Conservation (phyloP, 768 basidiomycete species). For the Gelatoporia subvermispora region DNA sequence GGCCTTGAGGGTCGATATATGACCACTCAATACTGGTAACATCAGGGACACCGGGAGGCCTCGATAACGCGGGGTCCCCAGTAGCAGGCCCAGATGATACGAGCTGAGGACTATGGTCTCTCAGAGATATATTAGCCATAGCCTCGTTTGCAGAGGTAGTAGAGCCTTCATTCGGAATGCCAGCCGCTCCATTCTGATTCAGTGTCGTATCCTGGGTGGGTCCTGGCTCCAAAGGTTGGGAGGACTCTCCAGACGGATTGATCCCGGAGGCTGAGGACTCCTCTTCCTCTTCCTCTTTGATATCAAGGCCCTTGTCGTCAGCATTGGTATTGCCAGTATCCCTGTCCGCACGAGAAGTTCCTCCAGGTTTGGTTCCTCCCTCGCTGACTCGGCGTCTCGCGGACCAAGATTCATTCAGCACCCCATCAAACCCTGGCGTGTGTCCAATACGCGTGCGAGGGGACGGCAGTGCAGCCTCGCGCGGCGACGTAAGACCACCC, state of each 20-base stretch:
- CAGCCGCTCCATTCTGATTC: too few species aligned
- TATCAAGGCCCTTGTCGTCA: constrained; percentile 40
- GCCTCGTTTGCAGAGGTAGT: not conserved
- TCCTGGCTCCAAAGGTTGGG: not conserved
- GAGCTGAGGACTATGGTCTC: not conserved
- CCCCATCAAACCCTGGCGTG: constrained; percentile 67
- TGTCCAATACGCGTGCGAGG: constrained; percentile 60
- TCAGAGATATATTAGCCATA: not conserved
- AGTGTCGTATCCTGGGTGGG: not conserved
- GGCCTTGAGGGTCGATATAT: constrained; percentile 90
- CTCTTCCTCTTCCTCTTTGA: constrained; percentile 63
- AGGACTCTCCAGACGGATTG: not conserved
- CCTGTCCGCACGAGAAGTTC: constrained; percentile 23
- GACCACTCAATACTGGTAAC: constrained; percentile 75
- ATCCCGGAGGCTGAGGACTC: constrained; percentile 7
- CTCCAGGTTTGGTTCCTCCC: constrained; percentile 39
- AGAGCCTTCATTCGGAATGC: not conserved
- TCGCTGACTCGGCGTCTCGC: constrained; percentile 61
- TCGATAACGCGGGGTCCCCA: not conserved
- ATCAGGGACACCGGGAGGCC: constrained; percentile 46
- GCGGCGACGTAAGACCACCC: constrained; percentile 43
- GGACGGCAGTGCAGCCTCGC: constrained; percentile 55
- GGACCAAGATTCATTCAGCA: constrained; percentile 69
- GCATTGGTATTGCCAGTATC: constrained; percentile 34
- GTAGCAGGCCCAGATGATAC: constrained; percentile 30